phyloP scores from a whole-genome alignment of 306 rosid genomes.

The Fragaria vesca region DNA sequence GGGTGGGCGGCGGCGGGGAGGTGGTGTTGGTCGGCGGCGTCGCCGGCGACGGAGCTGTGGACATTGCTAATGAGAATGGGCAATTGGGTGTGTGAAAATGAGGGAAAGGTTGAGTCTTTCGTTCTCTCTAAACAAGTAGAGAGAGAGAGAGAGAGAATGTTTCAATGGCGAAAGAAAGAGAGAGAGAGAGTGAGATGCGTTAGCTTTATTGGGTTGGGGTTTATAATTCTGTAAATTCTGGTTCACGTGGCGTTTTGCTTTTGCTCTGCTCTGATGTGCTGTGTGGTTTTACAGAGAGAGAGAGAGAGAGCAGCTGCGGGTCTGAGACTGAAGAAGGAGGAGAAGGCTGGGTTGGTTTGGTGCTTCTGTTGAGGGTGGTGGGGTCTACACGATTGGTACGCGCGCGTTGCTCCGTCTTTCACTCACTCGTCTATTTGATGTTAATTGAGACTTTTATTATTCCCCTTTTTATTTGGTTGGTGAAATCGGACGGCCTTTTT shows the following conservation, averaged over 20 bases:
- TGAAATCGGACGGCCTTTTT: conserved; percentile 22
- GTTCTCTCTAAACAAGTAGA: background rate
- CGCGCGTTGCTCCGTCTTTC: conserved; percentile 39
- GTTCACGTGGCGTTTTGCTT: conserved; percentile 12
- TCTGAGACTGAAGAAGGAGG: background rate
- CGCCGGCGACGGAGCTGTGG: conserved; percentile 49
- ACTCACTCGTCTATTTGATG: conserved; percentile 10
- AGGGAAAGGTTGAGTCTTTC: background rate
- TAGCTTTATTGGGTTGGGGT: background rate
- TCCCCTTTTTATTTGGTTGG: conserved; percentile 5
- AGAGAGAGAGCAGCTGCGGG: background rate
- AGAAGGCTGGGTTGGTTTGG: background rate
- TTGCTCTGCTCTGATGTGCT: conserved; percentile 15
- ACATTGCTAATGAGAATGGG: conserved; percentile 31
- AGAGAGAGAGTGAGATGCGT: background rate
- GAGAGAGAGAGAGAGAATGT: background rate
- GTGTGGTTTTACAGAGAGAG: background rate
- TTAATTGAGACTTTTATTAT: background rate
- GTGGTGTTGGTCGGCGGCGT: conserved; percentile 42
- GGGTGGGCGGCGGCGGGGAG: conserved; percentile 25
- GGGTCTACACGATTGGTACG: conserved; percentile 58
- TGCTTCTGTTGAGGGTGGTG: conserved; percentile 8
- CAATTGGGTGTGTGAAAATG: background rate
- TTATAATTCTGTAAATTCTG: conserved; percentile 1
- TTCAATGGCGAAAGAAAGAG: background rate